These are phyloP conservation scores for Endocalyx cinctus DNA, from an alignment of 2,329 filamentous ascomycete species.

Conservation along the genomic window DNA sequence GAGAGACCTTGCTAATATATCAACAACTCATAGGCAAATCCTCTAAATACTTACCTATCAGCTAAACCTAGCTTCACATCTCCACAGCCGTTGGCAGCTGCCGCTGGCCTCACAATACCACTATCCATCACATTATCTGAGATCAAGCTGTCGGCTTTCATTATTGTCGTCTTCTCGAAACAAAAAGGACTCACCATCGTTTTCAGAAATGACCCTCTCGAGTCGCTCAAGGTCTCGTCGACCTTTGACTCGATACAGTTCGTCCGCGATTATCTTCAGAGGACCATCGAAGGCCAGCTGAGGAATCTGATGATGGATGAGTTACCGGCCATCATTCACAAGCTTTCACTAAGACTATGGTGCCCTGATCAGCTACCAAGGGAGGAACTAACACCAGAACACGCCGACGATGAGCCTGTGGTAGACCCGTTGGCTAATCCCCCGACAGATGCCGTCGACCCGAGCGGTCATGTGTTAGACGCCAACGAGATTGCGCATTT, in stretches of 20 bases:
- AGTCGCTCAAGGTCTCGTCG: conserved; percentile 96
- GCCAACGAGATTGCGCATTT: conserved; percentile 70
- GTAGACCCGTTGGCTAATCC: conserved; percentile 79
- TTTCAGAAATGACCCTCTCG: conserved; percentile 95
- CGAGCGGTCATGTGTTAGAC: conserved; percentile 71
- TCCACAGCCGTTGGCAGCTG: conserved; percentile 84
- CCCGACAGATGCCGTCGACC: conserved; percentile 77
- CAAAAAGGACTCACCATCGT: conserved; percentile 96
- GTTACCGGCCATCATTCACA: conserved; percentile 91
- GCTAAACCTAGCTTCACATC: conserved; percentile 91
- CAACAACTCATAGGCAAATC: conserved; percentile 66
- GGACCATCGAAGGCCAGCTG: conserved; percentile 90
- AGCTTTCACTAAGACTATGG: conserved; percentile 82
- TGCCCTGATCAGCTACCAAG: conserved; percentile 77
- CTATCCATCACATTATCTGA: conserved; percentile 94
- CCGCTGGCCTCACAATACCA: conserved; percentile 92
- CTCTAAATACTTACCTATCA: conserved; percentile 89
- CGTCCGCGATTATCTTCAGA: conserved; percentile 92
- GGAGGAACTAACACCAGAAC: conserved; percentile 53
- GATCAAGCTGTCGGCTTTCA: conserved; percentile 92
- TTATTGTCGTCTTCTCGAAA: conserved; percentile 95
- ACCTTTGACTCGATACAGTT: conserved; percentile 99
- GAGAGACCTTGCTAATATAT: conserved; percentile 25
- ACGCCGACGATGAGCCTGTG: conserved; percentile 51
- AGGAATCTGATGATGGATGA: conserved; percentile 97